Conservation (phyloP, 2,329 filamentous ascomycete species). For the Blastomyces percursus region DNA sequence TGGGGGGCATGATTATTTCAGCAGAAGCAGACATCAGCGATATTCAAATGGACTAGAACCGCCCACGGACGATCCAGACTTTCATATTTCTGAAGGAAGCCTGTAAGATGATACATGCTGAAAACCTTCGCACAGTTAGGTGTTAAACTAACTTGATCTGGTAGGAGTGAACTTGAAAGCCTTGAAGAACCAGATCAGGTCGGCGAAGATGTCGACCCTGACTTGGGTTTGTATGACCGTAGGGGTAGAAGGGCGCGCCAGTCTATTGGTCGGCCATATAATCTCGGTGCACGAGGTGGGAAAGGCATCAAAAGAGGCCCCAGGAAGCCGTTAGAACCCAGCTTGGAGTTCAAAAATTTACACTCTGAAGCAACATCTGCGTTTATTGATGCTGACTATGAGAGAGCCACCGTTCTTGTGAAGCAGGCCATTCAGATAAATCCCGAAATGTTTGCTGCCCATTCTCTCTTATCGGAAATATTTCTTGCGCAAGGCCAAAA, state of each 20-base stretch:
- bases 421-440: constrained; percentile 45
- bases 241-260: constrained; percentile 11
- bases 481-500: constrained; percentile 46
- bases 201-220: constrained; percentile 1
- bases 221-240: constrained; percentile 10
- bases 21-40: background rate
- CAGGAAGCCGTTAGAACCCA: constrained; percentile 37
- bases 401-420: constrained; percentile 33
- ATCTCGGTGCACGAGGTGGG: constrained; percentile 6
- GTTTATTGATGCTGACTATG: constrained; percentile 39
- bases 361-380: constrained; percentile 39
- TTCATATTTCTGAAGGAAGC: background rate
- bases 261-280: constrained; percentile 15
- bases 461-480: constrained; percentile 51
- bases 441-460: constrained; percentile 52
- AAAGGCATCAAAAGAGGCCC: constrained; percentile 36
- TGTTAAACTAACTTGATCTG: background rate
- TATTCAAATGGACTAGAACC: background rate
- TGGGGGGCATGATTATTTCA: constrained; percentile 2
- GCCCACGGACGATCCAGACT: constrained; percentile 3
- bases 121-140: background rate
- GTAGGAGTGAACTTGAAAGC: constrained; percentile 1
- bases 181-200: background rate
- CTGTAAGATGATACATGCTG: background rate
- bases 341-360: constrained; percentile 38